phyloP scores from a whole-genome alignment of 805 yeast genomes.

The Hanseniaspora nectarophila region DNA sequence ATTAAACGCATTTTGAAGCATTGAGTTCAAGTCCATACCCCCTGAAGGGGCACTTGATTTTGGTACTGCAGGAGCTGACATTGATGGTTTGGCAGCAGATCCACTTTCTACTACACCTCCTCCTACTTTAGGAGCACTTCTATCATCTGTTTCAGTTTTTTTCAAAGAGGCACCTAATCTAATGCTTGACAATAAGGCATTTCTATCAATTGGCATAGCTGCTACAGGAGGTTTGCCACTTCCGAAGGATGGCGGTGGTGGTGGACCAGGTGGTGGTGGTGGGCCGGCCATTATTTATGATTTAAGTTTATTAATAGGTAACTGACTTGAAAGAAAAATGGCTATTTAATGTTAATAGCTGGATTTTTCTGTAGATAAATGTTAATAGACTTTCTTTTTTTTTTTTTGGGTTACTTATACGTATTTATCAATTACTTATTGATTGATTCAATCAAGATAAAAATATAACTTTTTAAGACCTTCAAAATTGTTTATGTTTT shows the following conservation, averaged over 20 bases:
- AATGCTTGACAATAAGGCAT: conserved; percentile 67
- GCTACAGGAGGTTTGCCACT: conserved; percentile 28
- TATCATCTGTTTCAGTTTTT: conserved; percentile 52
- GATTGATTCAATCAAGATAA: too few relatives aligned
- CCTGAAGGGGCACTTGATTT: conserved; percentile 3
- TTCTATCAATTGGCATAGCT: conserved; percentile 29
- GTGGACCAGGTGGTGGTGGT: conserved; percentile 54
- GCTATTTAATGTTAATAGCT: neutral
- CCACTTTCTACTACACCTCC: conserved; percentile 25
- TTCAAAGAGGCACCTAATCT: conserved; percentile 54
- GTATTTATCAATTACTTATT: too few relatives aligned
- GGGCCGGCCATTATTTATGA: conserved; percentile 36
- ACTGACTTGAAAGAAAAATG: too few relatives aligned
- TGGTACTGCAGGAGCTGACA: conserved; percentile 24
- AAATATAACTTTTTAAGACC: too few relatives aligned
- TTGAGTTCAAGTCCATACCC: conserved; percentile 21
- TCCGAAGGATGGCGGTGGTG: conserved; percentile 34
- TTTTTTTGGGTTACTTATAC: too few relatives aligned
- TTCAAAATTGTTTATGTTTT: too few relatives aligned
- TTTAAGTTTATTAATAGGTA: too few relatives aligned
- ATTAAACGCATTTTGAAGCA: conserved; percentile 19
- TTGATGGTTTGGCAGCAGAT: conserved; percentile 7
- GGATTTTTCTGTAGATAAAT: too few relatives aligned
- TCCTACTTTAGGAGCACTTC: conserved; percentile 49
- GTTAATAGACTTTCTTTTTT: too few relatives aligned